A percentile compares a stretch with the other conserved stretches of the same genome.
These are phyloP conservation scores for Scopulariopsis brevicaulis DNA, from an alignment of 2,329 filamentous ascomycete species.

Conservation along the genomic window DNA sequence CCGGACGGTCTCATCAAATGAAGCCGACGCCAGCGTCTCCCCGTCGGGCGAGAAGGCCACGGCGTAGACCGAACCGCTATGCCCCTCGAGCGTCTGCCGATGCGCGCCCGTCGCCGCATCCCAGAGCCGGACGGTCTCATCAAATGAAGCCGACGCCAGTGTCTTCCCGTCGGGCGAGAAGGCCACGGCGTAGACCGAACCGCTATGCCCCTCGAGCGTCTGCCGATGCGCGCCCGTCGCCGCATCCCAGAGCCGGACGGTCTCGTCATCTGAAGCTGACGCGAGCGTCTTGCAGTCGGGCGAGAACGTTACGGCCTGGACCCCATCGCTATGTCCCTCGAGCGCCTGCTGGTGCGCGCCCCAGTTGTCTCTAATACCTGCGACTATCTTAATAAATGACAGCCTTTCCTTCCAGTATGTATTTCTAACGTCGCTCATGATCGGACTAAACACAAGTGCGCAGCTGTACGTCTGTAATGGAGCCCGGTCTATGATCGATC, in stretches of 20 bases:
- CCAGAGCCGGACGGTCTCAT: too few relatives aligned
- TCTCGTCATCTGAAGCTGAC: neutral
- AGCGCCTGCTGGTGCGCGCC: conserved; percentile 8
- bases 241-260: neutral
- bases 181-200: too few relatives aligned
- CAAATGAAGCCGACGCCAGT: too few relatives aligned
- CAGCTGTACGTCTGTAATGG: conserved; percentile 21
- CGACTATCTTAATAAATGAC: conserved; percentile 6
- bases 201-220: too few relatives aligned
- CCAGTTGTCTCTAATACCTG: conserved; percentile 1
- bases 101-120: too few relatives aligned
- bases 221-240: neutral
- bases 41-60: too few relatives aligned
- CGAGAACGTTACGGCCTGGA: neutral
- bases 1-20: neutral
- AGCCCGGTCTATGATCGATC: conserved; percentile 11
- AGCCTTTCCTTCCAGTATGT: conserved; percentile 9
- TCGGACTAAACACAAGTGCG: conserved; percentile 19
- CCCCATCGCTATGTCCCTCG: conserved; percentile 7
- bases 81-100: too few relatives aligned
- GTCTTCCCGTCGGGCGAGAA: too few relatives aligned
- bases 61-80: too few relatives aligned
- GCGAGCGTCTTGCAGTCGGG: neutral
- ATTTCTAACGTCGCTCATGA: conserved; percentile 10
- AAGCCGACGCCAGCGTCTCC: too few relatives aligned